Base-by-base conservation (phyloP, 140 eudicot species). In the Flaveria floridana region DNA sequence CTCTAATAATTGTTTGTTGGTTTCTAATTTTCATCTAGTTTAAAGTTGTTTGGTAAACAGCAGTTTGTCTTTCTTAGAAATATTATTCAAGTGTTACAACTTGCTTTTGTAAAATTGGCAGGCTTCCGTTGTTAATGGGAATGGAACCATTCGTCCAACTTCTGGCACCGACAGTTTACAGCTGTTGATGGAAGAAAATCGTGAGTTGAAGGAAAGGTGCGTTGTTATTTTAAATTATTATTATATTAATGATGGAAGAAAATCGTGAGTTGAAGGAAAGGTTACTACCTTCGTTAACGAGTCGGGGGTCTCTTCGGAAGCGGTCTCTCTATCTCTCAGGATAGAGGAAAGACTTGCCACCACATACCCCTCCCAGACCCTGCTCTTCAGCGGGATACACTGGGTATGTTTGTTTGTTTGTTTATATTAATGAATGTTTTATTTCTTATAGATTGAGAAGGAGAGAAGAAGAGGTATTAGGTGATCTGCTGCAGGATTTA, bases 181-280 rank as follows among this genome's bases (percentile, higher is more conserved):
- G 0, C 78, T 58, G 75, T 79, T 89, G 80, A 59, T 77, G 81
- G 86, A 83, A 84, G 97, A 86, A 77, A 90, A 89, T 68, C 88
- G 75, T 1, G 79, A 78, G 63, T 69, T 93, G 80, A 84, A 75
- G 78, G 86, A 89, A 65, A 89, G 89, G 98, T 89, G 86, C 73
- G 81, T 16, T 28, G 80, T 16, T 28, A 11, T 23, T 16, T 18
- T 39, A 7, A 4, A 13, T 9, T 44, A n/a, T 41, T 9, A 34
- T 37, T 72, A 37, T 28, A 18, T 63, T 71, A 61, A n/a, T n/a
- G n/a, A n/a, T n/a, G n/a, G n/a, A n/a, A n/a, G n/a, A n/a, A n/a
- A n/a, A n/a, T n/a, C n/a, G n/a, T n/a, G n/a, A n/a, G n/a, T n/a
- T n/a, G n/a, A n/a, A n/a, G n/a, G n/a, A n/a, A n/a, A n/a, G n/a